Percentiles rank a stretch among this genome's conserved stretches.
These are phyloP conservation scores for Beta corolliflora DNA, from an alignment of 179 eudicot species.

Conservation along the genomic window DNA sequence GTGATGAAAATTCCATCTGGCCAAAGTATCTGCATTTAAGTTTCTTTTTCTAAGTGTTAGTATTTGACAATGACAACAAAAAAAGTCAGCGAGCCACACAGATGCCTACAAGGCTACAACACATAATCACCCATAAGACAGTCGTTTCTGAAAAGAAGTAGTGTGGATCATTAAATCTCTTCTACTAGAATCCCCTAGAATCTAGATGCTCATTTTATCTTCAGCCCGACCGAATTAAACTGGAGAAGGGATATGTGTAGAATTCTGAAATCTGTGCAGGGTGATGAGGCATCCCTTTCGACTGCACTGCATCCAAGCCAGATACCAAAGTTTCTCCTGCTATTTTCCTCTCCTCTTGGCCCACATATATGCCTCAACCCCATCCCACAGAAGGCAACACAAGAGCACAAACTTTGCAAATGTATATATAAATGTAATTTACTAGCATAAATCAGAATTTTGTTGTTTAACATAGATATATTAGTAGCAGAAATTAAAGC, in stretches of 20 bases:
- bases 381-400: neutral
- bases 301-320: neutral
- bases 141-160: too few species aligned
- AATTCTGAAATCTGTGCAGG: neutral
- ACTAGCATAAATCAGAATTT: too few species aligned
- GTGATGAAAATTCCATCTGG: conserved; percentile 97
- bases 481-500: too few species aligned
- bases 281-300: neutral
- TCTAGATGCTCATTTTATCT: neutral
- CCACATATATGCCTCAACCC: neutral
- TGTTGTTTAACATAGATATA: too few species aligned
- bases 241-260: neutral
- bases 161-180: too few species aligned
- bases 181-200: neutral
- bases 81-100: neutral
- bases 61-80: neutral
- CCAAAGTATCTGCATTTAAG: conserved; percentile 77
- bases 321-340: neutral
- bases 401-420: neutral
- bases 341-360: neutral
- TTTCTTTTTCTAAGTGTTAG: neutral
- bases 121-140: neutral
- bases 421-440: too few species aligned
- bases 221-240: neutral
- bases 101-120: neutral